Percentiles rank a stretch among this genome's conserved stretches.
Evolutionary conservation across 306 rosid species (phyloP).

Genomic region (Comarum palustre): DNA sequence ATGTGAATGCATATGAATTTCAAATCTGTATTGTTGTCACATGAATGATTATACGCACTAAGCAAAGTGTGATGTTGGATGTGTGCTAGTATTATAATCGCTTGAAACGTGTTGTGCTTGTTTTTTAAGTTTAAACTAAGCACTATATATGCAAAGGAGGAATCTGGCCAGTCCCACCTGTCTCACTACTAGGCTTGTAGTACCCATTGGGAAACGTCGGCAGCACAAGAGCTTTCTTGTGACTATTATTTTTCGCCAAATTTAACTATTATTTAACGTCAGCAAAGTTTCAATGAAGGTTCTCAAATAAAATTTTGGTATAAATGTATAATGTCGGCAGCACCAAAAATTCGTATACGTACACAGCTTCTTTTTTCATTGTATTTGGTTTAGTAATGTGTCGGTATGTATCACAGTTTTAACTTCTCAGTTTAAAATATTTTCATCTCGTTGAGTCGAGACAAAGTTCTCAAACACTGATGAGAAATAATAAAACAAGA

Average conservation of each 20-base stretch:
- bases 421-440: too few relatives aligned
- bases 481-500: too few relatives aligned
- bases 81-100: not conserved
- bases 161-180: conserved; percentile 29
- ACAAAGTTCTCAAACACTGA: too few relatives aligned
- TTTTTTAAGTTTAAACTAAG: not conserved
- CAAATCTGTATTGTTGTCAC: not conserved
- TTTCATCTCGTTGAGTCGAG: too few relatives aligned
- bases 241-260: not conserved
- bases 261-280: not conserved
- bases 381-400: too few relatives aligned
- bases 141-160: conserved; percentile 20
- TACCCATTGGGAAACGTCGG: conserved; percentile 1
- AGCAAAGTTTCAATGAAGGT: not conserved
- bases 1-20: not conserved
- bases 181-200: not conserved
- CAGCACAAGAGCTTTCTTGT: not conserved
- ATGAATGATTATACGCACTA: conserved; percentile 17
- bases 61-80: not conserved
- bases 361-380: too few relatives aligned
- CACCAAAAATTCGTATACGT: not conserved
- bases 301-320: not conserved
- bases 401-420: too few relatives aligned
- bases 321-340: not conserved
- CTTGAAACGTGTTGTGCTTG: conserved; percentile 8